Conservation (phyloP, 306 rosid genomes). For the Hippophae gyantsensis region DNA sequence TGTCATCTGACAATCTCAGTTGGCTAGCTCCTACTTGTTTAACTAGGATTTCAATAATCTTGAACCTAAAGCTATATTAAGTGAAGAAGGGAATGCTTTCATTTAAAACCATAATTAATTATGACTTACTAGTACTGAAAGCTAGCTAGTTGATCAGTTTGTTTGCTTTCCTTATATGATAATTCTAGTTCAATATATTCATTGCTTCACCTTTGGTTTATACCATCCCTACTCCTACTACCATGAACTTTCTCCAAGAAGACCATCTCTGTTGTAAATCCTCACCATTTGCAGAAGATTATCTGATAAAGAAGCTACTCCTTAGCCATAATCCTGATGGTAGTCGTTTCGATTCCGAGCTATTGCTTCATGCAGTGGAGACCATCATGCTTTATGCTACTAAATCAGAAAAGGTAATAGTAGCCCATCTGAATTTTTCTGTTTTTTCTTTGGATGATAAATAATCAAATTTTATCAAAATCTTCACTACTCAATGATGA, state of each 20-base stretch:
- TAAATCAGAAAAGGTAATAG: slow-evolving; percentile 16
- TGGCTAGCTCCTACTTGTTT: too few relatives aligned
- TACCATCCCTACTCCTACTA: slow-evolving; percentile 10
- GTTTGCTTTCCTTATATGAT: too few relatives aligned
- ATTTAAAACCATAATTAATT: too few relatives aligned
- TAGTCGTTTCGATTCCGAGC: slow-evolving; percentile 51
- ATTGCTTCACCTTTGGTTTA: slow-evolving; percentile 3
- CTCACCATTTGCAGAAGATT: slow-evolving; percentile 23
- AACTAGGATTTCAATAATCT: too few relatives aligned
- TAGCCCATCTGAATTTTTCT: not conserved
- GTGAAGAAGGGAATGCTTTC: too few relatives aligned
- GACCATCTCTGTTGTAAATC: slow-evolving; percentile 16
- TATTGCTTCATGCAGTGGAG: slow-evolving; percentile 38
- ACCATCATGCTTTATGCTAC: slow-evolving; percentile 41
- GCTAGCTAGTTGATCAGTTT: too few relatives aligned
- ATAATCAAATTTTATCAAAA: not conserved
- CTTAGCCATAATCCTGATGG: slow-evolving; percentile 58
- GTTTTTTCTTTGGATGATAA: not conserved
- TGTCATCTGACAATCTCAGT: too few relatives aligned
- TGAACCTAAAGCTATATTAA: too few relatives aligned
- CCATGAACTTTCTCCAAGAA: slow-evolving; percentile 28
- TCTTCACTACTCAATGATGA: too few relatives aligned
- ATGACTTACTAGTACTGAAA: too few relatives aligned
- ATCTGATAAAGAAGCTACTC: slow-evolving; percentile 40
- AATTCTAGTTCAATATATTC: not conserved